Evolutionary conservation across 1,284 basidiomycete genomes (phyloP).

Genomic region (Cryptococcus jaspeensis): DNA sequence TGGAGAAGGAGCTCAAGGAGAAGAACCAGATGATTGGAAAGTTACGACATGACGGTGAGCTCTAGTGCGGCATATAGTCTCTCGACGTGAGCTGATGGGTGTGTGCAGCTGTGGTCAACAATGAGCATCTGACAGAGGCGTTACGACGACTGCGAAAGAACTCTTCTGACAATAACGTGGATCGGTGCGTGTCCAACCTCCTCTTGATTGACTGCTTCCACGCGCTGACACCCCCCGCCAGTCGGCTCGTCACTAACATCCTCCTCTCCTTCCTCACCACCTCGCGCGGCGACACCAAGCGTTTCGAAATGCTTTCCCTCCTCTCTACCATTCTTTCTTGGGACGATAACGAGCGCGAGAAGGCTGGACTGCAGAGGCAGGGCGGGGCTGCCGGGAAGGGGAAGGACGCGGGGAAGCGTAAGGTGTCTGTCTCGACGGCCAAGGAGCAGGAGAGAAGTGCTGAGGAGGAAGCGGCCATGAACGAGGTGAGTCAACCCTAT

Average conservation of each 20-base stretch:
- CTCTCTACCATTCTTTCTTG: slow-evolving; percentile 86
- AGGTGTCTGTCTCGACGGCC: not conserved
- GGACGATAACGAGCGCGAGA: slow-evolving; percentile 84
- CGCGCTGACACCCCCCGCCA: slow-evolving; percentile 16
- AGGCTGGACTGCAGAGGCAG: slow-evolving; percentile 76
- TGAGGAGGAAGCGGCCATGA: slow-evolving; percentile 50
- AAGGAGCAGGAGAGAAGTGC: slow-evolving; percentile 59
- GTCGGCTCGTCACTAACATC: slow-evolving; percentile 91
- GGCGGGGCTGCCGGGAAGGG: slow-evolving; percentile 32
- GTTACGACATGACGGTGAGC: slow-evolving; percentile 84
- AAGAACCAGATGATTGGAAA: slow-evolving; percentile 90
- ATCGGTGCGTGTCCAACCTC: slow-evolving; percentile 54
- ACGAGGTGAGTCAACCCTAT: slow-evolving; percentile 41
- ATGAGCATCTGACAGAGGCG: slow-evolving; percentile 96
- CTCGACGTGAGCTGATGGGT: not conserved
- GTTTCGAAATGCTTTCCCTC: slow-evolving; percentile 93
- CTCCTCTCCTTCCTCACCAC: slow-evolving; percentile 88
- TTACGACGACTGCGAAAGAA: slow-evolving; percentile 85
- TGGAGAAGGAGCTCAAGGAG: slow-evolving; percentile 90
- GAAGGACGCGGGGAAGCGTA: slow-evolving; percentile 59
- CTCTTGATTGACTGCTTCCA: slow-evolving; percentile 3
- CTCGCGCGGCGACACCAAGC: slow-evolving; percentile 85
- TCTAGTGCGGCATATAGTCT: not conserved
- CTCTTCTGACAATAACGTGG: slow-evolving; percentile 84
- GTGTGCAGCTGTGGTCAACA: slow-evolving; percentile 80